Evolutionary conservation across 331 rosid genomes (phyloP), one percentile per base, ranked within the genome.

Genomic region (Stylosanthes scabra): DNA sequence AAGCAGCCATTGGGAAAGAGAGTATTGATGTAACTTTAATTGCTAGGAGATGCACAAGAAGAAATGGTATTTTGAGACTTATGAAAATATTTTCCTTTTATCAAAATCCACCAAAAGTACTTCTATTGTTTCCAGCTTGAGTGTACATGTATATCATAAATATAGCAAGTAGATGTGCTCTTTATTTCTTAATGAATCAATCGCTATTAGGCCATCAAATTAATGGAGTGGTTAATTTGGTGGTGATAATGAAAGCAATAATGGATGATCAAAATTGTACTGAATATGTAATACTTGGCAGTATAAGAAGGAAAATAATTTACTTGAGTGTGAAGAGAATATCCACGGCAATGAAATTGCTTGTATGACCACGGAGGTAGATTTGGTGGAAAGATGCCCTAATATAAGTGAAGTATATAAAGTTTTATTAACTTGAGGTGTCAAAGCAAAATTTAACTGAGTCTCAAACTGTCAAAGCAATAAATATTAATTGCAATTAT

Each of bases 11-110:
- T 77, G 96, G 92, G 59, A 88, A 88, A 85, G 92, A 91, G 77
- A 84, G 89, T 62, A 77, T 91, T 75, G 97, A 91, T 34, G 81
- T 94, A 82, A 90, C 97, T 67, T 87, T 94, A 81, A 88, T 91
- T 82, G 90, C 97, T n/a, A 85, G 99, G 89, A 88, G 99, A 80
- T 94, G 99, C 87, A 84, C 93, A 0, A 91, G 99, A 88, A 83
- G 97, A 88, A 90, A 89, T 80, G 97, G 97, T 94, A 88, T 71
- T 67, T 31, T 39, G 47, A 52, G 71, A 45, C 63, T 77, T 52
- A 37, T 25, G 39, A n/a, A 59, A 74, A 74, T 58, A 63, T 46
- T 50, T 78, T 44, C 12, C 12, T 31, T 64, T 64, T 64, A 63
- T 74, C 69, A 86, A 37, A 27, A 41, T 62, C 29, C 57, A 25